Evolutionary conservation across 1,284 basidiomycete genomes (phyloP).

Genomic region (Phylloboletellus chloephorus): DNA sequence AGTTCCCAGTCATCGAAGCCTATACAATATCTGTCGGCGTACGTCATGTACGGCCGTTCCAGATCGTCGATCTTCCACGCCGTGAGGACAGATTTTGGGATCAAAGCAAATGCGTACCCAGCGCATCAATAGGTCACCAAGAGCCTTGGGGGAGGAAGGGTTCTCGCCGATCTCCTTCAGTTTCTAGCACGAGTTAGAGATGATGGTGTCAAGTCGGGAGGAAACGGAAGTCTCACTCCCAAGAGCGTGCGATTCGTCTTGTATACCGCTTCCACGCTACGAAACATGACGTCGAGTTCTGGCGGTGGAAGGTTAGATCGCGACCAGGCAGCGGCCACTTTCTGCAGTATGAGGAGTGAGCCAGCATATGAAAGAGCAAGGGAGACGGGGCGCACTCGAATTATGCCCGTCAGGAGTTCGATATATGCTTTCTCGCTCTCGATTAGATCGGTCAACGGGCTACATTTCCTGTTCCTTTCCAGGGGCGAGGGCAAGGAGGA

Average conservation of each 20-base stretch:
- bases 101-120: conserved; percentile 59
- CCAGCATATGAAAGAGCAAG: conserved; percentile 11
- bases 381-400: conserved; percentile 64
- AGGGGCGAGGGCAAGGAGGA: conserved; percentile 29
- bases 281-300: conserved; percentile 91
- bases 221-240: conserved; percentile 44
- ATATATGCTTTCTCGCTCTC: conserved; percentile 93
- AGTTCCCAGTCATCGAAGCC: conserved; percentile 85
- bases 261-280: conserved; percentile 88
- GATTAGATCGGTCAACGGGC: conserved; percentile 88
- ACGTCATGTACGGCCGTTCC: conserved; percentile 81
- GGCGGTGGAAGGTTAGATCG: conserved; percentile 88
- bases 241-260: conserved; percentile 84
- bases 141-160: conserved; percentile 89
- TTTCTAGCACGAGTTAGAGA: conserved; percentile 50
- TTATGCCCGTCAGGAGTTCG: conserved; percentile 85
- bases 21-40: conserved; percentile 65
- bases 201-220: not conserved
- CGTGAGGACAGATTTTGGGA: conserved; percentile 14
- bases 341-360: conserved; percentile 43
- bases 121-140: conserved; percentile 94
- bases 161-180: conserved; percentile 91
- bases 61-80: conserved; percentile 79
- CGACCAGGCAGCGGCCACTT: conserved; percentile 96
- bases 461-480: conserved; percentile 56